Evolutionary conservation across 345 rosid species (phyloP).

Genomic region (Lumnitzera littorea): DNA sequence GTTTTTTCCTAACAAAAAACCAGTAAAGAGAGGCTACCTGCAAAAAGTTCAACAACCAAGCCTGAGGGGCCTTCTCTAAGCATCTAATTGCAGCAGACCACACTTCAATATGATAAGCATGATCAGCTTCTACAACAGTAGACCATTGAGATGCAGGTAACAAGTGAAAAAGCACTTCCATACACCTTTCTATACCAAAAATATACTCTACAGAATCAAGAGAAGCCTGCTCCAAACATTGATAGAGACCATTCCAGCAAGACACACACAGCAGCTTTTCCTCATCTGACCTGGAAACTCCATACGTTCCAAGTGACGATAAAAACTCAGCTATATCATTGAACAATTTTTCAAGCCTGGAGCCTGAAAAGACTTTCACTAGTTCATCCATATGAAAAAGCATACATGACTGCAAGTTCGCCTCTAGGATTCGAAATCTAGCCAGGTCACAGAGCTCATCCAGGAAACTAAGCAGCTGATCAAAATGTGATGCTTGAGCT

Average conservation of each 20-base stretch:
- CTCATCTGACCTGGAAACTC: slow-evolving; percentile 33
- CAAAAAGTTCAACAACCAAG: slow-evolving; percentile 67
- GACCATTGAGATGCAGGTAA: slow-evolving; percentile 44
- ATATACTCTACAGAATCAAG: slow-evolving; percentile 47
- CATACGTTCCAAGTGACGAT: slow-evolving; percentile 32
- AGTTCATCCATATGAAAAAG: slow-evolving; percentile 56
- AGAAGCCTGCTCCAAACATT: slow-evolving; percentile 60
- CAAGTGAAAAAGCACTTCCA: slow-evolving; percentile 54
- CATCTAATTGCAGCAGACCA: slow-evolving; percentile 66
- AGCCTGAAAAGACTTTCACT: slow-evolving; percentile 62
- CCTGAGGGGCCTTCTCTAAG: slow-evolving; percentile 53
- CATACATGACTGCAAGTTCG: slow-evolving; percentile 54
- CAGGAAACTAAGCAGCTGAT: slow-evolving; percentile 54
- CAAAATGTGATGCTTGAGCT: slow-evolving; percentile 63
- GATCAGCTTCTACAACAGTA: slow-evolving; percentile 14
- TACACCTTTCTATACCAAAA: slow-evolving; percentile 48
- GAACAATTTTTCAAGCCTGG: slow-evolving; percentile 67
- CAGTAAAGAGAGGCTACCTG: slow-evolving; percentile 33
- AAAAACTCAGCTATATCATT: slow-evolving; percentile 51
- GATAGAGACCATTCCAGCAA: slow-evolving; percentile 75
- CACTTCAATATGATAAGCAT: slow-evolving; percentile 30
- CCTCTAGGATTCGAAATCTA: slow-evolving; percentile 68
- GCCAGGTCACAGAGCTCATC: slow-evolving; percentile 72
- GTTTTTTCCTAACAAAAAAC: neutral
- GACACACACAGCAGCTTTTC: slow-evolving; percentile 48